phyloP scores from a whole-genome alignment of 108 stramenopile species.

The Pseudonitzschia pungens region DNA sequence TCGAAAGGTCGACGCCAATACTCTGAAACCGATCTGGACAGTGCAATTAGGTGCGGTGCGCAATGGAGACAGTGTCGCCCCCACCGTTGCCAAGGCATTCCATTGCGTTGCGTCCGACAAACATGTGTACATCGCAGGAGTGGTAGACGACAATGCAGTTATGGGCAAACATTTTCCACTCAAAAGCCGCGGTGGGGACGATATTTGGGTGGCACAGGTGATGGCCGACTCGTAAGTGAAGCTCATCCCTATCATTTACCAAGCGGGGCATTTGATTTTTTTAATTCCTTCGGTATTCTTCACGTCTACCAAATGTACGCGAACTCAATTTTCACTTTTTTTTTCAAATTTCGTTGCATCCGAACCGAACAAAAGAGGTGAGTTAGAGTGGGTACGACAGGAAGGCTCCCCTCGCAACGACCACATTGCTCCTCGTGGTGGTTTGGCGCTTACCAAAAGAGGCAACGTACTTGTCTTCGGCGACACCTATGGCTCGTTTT shows the following conservation, averaged over 20 bases:
- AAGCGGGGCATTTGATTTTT: too few relatives aligned
- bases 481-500: constrained; percentile 41
- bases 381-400: constrained; percentile 36
- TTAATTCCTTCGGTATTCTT: too few relatives aligned
- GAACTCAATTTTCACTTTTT: not conserved
- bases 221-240: not conserved
- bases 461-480: constrained; percentile 50
- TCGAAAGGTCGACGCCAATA: constrained; percentile 16
- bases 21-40: constrained; percentile 17
- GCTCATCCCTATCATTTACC: not conserved
- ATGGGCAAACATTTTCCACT: constrained; percentile 4
- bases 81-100: constrained; percentile 8
- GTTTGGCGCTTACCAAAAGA: constrained; percentile 16
- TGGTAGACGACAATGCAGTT: constrained; percentile 14
- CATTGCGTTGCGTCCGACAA: constrained; percentile 21
- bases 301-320: too few relatives aligned
- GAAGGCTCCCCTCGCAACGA: constrained; percentile 43
- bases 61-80: not conserved
- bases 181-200: constrained; percentile 19
- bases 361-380: constrained; percentile 20
- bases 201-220: constrained; percentile 25
- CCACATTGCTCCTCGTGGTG: constrained; percentile 38
- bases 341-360: not conserved
- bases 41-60: constrained; percentile 21
- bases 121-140: constrained; percentile 24